Percentiles rank a stretch among this genome's conserved stretches.
Conservation (phyloP, 179 eudicot genomes). For the Silene coronaria region DNA sequence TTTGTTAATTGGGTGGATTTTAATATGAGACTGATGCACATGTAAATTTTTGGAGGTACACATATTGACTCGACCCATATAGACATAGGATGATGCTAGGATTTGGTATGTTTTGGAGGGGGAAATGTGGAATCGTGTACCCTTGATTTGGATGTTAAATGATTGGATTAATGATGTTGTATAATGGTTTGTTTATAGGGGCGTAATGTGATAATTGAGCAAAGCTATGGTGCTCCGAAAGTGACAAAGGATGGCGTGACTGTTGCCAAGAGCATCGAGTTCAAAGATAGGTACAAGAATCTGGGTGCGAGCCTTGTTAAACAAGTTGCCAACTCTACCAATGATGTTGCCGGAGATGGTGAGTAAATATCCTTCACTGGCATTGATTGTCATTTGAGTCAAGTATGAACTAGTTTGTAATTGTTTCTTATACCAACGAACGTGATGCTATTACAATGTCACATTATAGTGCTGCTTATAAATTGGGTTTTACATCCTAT, state of each 20-base stretch:
- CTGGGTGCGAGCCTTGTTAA: constrained; percentile 93
- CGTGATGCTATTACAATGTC: neutral
- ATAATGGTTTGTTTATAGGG: constrained; percentile 42
- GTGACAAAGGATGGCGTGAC: constrained; percentile 98
- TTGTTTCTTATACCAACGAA: neutral
- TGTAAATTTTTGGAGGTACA: neutral
- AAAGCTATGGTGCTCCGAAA: constrained; percentile 87
- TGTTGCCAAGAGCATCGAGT: constrained; percentile 91
- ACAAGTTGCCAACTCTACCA: constrained; percentile 96
- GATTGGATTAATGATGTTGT: neutral
- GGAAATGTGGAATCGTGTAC: neutral
- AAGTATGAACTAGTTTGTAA: neutral
- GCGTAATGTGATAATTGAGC: constrained; percentile 82
- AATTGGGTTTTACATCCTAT: too few species aligned
- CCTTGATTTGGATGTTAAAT: neutral
- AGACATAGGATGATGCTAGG: neutral
- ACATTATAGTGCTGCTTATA: too few species aligned
- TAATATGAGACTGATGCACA: neutral
- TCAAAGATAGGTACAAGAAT: constrained; percentile 72
- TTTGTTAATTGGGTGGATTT: neutral
- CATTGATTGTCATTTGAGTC: neutral
- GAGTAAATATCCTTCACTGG: constrained; percentile 10
- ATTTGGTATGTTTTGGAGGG: too few species aligned
- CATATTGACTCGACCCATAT: too few species aligned
- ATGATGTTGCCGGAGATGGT: constrained; percentile 98